phyloP scores from a whole-genome alignment of 139 green algal species.

The Ettlia oleoabundans region DNA sequence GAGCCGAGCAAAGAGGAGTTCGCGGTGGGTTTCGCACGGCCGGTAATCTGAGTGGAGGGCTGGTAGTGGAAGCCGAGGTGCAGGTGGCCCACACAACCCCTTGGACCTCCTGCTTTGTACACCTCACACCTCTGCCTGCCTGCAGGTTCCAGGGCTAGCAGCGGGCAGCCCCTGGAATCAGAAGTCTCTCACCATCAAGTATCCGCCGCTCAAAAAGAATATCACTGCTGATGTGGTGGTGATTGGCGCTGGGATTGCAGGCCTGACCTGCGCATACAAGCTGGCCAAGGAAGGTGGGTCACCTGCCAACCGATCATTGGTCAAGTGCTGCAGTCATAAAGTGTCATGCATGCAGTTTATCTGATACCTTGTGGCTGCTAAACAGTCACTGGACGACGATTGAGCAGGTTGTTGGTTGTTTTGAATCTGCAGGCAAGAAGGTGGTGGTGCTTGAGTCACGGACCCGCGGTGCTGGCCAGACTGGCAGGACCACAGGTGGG shows the following conservation, averaged over 20 bases:
- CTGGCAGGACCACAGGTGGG: slow-evolving; percentile 58
- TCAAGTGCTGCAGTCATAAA: too few species aligned
- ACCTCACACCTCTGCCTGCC: neutral
- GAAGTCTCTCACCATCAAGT: slow-evolving; percentile 46
- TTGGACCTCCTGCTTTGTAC: neutral
- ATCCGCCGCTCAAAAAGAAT: slow-evolving; percentile 53
- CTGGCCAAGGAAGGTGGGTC: slow-evolving; percentile 55
- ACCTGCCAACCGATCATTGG: too few species aligned
- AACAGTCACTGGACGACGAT: neutral
- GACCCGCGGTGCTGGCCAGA: slow-evolving; percentile 62
- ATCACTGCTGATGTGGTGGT: slow-evolving; percentile 54
- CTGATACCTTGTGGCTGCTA: neutral
- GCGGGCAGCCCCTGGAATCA: slow-evolving; percentile 24
- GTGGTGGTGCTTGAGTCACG: slow-evolving; percentile 73
- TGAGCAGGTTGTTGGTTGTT: neutral
- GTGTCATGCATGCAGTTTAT: neutral
- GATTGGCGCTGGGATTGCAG: slow-evolving; percentile 69
- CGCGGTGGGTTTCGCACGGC: neutral
- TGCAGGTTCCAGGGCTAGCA: slow-evolving; percentile 31
- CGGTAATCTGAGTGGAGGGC: neutral
- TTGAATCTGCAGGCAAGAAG: slow-evolving; percentile 50
- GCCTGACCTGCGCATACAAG: slow-evolving; percentile 67
- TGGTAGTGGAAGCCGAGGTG: too few species aligned
- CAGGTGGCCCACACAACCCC: neutral
- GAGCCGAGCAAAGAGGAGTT: slow-evolving; percentile 1